Percentiles rank a stretch among this genome's conserved stretches.
These are phyloP conservation scores for Citrus cavaleriei DNA, from an alignment of 345 rosid genomes.

Conservation along the genomic window DNA sequence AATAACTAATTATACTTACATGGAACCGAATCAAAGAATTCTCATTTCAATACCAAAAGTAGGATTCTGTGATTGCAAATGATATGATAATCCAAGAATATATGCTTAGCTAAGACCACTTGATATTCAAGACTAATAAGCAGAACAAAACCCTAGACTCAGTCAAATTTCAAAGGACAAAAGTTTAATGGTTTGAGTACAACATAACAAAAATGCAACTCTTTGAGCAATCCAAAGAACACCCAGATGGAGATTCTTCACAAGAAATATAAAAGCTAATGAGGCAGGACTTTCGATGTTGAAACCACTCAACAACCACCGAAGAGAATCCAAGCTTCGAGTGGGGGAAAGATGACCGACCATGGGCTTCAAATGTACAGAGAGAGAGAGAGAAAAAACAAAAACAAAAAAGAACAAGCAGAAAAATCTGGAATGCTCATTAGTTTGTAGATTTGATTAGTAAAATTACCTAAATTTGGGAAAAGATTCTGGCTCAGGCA, in stretches of 20 bases:
- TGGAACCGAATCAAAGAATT: neutral
- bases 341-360: neutral
- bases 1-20: neutral
- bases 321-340: constrained; percentile 5
- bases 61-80: neutral
- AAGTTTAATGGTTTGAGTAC: neutral
- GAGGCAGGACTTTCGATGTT: constrained; percentile 6
- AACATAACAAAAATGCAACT: neutral
- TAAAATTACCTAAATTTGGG: neutral
- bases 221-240: constrained; percentile 21
- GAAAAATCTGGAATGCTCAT: neutral
- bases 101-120: constrained; percentile 23
- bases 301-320: neutral
- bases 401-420: neutral
- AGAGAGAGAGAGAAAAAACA: too few relatives aligned
- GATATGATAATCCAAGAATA: constrained; percentile 14
- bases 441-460: neutral
- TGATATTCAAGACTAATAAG: neutral
- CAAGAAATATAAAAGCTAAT: constrained; percentile 10
- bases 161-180: neutral
- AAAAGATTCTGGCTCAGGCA: neutral
- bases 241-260: constrained; percentile 29
- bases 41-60: neutral
- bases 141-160: constrained; percentile 10
- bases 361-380: neutral